Evolutionary conservation across 1,139 yeast genomes (phyloP), one percentile per base, ranked within the genome.

Genomic region (Geotrichum klebahnii): DNA sequence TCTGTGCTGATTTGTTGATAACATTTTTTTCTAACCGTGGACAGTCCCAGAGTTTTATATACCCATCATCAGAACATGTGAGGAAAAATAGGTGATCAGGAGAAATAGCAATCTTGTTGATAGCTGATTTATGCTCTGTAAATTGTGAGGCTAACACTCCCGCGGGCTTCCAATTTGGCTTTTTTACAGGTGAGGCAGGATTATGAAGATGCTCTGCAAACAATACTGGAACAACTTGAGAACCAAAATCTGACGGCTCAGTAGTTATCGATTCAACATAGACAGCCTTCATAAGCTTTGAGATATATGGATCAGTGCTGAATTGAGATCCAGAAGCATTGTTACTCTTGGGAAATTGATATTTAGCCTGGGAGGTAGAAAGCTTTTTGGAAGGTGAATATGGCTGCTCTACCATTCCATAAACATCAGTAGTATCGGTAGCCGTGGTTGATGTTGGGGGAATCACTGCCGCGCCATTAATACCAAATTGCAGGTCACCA

Each of bases 41-140:
- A 1, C 82, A 68, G 60, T 88, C 95, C 97, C 97, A 92, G 0
- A 92, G 67, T 56, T 80, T 82, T 41, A 92, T 61, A 2, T 69
- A 60, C 0, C 97, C 97, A 44, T 77, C 75, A 41, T 81, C 83
- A 3, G 94, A 85, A 2, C 90, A 96, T 0, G 94, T 82, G 1
- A 88, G 71, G 57, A 92, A 82, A 59, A 79, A 84, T 36, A 78
- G 78, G 19, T 80, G 76, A 39, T 83, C 80, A 0, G 88, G 84
- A 9, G 71, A 61, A 0, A 78, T 77, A 2, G 75, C 77, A 8
- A 89, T 66, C 40, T 82, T 70, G 23, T 75, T 81, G 10, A 89
- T 70, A 1, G 78, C 64, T 6, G 70, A 70, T 12, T 70, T 67
- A 57, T 81, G 85, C 47, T 82, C 87, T 26, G 72, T 67, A 38